phyloP scores from a whole-genome alignment of 179 eudicot species.

The Camellia oleifera region DNA sequence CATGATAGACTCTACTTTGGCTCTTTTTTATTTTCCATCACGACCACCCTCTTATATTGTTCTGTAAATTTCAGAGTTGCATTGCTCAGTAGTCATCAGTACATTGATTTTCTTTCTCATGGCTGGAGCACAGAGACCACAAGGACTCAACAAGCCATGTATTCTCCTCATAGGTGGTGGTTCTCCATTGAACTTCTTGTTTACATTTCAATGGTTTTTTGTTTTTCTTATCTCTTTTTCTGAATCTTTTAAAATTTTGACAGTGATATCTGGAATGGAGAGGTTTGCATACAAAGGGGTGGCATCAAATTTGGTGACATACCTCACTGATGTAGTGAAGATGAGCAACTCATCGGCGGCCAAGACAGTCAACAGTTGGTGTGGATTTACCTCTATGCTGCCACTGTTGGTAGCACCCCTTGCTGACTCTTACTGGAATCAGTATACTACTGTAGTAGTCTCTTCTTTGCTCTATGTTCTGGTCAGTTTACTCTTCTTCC shows the following conservation, averaged over 20 bases:
- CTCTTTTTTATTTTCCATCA: too few species aligned
- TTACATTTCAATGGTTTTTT: too few species aligned
- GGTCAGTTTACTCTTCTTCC: conserved; percentile 35
- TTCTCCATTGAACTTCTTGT: too few species aligned
- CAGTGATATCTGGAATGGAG: conserved; percentile 91
- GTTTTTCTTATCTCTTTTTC: background rate
- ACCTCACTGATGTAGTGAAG: conserved; percentile 64
- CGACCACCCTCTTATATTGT: too few species aligned
- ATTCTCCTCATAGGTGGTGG: conserved; percentile 64
- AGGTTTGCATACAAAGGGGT: conserved; percentile 98
- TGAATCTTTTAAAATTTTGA: background rate
- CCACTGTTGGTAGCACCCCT: conserved; percentile 83
- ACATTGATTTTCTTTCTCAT: conserved; percentile 14
- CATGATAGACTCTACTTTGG: too few species aligned
- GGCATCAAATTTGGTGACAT: conserved; percentile 88
- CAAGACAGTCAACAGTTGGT: conserved; percentile 81
- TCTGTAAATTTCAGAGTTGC: background rate
- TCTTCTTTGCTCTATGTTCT: conserved; percentile 57
- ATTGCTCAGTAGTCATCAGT: background rate
- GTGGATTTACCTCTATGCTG: conserved; percentile 79
- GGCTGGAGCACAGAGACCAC: conserved; percentile 38
- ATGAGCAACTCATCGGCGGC: conserved; percentile 94
- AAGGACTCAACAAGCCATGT: conserved; percentile 72
- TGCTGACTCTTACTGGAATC: conserved; percentile 74
- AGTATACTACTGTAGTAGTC: conserved; percentile 53